A percentile compares a stretch with the other conserved stretches of the same genome.
Conservation (phyloP, 345 rosid genomes). For the Barbarea vulgaris region DNA sequence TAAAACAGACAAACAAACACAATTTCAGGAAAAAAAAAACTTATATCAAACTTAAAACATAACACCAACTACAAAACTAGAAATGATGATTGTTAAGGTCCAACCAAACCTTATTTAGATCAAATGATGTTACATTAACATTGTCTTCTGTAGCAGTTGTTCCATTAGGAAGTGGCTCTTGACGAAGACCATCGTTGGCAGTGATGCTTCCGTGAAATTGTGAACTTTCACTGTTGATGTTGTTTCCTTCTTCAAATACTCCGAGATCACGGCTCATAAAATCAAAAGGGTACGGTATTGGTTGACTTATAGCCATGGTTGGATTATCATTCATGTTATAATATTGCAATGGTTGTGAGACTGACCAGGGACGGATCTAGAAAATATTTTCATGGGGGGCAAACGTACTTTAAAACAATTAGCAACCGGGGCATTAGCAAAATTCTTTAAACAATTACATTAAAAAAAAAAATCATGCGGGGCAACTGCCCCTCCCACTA, state of each 20-base stretch:
- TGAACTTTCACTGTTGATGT: background rate
- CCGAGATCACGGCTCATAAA: background rate
- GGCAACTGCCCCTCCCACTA: no score
- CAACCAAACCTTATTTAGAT: background rate
- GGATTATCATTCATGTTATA: background rate
- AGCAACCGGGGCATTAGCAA: no score
- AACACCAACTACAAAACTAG: background rate
- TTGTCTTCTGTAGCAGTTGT: background rate
- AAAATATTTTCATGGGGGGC: no score
- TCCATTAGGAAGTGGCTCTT: constrained; percentile 8
- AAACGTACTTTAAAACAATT: no score
- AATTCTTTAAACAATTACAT: no score
- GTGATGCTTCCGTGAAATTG: constrained; percentile 3
- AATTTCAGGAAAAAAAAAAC: background rate
- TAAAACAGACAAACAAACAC: background rate
- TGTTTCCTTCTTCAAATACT: background rate
- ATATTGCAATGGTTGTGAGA: background rate
- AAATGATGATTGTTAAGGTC: background rate
- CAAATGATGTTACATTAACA: background rate
- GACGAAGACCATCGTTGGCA: background rate
- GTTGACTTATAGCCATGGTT: background rate
- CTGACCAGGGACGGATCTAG: no score
- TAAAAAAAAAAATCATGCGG: no score
- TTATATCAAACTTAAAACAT: background rate
- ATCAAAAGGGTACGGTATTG: background rate